Base-by-base conservation (phyloP, 2,329 filamentous ascomycete species). In the Talaromyces piceae region DNA sequence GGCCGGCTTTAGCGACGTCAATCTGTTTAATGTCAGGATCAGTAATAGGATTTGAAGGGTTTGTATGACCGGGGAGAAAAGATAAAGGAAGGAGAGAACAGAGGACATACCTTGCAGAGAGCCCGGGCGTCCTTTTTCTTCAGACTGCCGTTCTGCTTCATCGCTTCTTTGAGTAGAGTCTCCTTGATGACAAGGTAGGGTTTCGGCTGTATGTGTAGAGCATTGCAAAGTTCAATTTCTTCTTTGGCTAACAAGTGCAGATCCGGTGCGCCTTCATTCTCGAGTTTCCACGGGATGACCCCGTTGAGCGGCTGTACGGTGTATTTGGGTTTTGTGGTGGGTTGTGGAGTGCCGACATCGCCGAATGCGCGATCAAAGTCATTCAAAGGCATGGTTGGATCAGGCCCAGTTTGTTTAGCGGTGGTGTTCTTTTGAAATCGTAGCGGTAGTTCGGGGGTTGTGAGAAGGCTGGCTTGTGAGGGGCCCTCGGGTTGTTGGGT, bases 151-250 rank as follows among this genome's bases (percentile, higher is more conserved):
- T 93, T 91, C 53, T 84, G 84, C 71, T 91, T 93, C 66, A 95
- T 81, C 0, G 91, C 88, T 66, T 97, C 91, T 61, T 88, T 88
- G 48, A 97, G 71, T n/a, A 97, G 77, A 55, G 87, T 84, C 67
- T 96, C 90, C 70, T 98, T 98, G 69, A 97, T 89, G 63, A 89
- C 89, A 4, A 96, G 71, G 67, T 96, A 98, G 1, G 93, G 88
- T 73, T 98, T 98, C 0, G 93, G 93, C 68, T 93, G 87, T 48
- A 98, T 73, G 39, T 90, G 82, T 12, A 95, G 79, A 37, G 86
- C 79, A 59, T 88, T 87, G 72, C 93, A 98, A 0, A 98, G 74
- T 62, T 95, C 88, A 4, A 82, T 76, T 68, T 98, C 93, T 57
- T 94, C 89, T 1, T 83, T 78, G 0, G 87, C 88, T 41, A 98